Base-by-base conservation (phyloP, 2,329 filamentous ascomycete genomes). In the Aschersonia sp. region DNA sequence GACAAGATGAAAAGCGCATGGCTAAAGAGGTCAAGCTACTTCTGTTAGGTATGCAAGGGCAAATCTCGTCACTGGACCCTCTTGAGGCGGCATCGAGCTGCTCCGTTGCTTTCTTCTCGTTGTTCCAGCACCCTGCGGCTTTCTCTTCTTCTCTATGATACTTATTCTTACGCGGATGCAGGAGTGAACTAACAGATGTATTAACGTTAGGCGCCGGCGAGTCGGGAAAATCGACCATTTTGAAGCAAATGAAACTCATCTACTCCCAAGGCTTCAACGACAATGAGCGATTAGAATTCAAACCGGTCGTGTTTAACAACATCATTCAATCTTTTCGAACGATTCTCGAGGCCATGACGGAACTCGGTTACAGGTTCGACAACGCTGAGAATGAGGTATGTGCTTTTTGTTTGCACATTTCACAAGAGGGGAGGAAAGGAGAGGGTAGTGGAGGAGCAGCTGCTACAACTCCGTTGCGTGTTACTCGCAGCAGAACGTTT, bases 241-340 rank as follows among this genome's bases (percentile, higher is more conserved):
- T 97, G 55, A 97, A 97, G 72, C 91, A 97, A 73, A 97, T 98
- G 92, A 91, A 91, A 65, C 82, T 98, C 66, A 96, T 98, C 58
- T 92, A 97, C 65, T 82, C 88, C 10, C 82, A 89, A 65, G 91
- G 92, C 46, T 97, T 97, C 70, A 87, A 81, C 60, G 85, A 86
- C 59, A 81, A 79, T 54, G 92, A 97, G 65, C 86, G 89, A 65
- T 80, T 94, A 54, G 88, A 96, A 72, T 94, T 88, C 77, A 89
- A 92, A 57, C 85, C 89, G 12, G 89, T 96, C 59, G 89, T 97
- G 55, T 97, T 96, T 68, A 89, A 84, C 66, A 98, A 98, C 65
- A 77, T 97, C 54, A 74, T 96, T 46, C 86, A 94, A 57, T 91
- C 91, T 2, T 92, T 95, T 71, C 87, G 89, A 63, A 80, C 89